These are phyloP conservation scores for Tuber umbilicatum DNA, from an alignment of 495 filamentous ascomycete species.

Conservation along the genomic window DNA sequence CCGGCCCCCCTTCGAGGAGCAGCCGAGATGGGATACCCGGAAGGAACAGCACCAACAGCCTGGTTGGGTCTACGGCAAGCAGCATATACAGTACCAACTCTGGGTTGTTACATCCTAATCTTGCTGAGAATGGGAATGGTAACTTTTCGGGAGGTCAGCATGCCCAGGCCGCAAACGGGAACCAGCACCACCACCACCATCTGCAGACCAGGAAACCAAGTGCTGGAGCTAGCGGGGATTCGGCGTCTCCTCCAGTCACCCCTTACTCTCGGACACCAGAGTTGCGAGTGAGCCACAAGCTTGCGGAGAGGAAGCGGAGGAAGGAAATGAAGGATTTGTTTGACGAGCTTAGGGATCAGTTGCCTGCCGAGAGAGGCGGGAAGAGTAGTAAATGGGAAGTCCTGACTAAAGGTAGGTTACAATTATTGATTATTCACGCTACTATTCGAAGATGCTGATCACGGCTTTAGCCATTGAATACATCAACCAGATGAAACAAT, in stretches of 20 bases:
- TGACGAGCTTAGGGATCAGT: conserved; percentile 70
- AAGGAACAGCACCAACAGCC: conserved; percentile 36
- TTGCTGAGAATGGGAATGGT: conserved; percentile 28
- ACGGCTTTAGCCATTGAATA: conserved; percentile 37
- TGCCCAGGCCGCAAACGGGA: conserved; percentile 22
- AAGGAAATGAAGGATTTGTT: conserved; percentile 99
- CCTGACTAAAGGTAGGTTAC: conserved; percentile 71
- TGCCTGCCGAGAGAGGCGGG: conserved; percentile 78
- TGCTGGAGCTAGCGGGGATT: conserved; percentile 26
- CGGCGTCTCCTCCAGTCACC: conserved; percentile 30
- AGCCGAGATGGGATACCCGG: conserved; percentile 29
- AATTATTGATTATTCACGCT: neutral
- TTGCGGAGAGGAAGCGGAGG: conserved; percentile 89
- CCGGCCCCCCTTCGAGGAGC: conserved; percentile 27
- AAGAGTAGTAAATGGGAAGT: conserved; percentile 99
- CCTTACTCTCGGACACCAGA: conserved; percentile 94
- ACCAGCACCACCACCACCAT: conserved; percentile 34
- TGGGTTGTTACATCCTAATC: conserved; percentile 24
- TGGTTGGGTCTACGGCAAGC: conserved; percentile 36
- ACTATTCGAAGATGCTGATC: conserved; percentile 23
- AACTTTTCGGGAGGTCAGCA: conserved; percentile 25
- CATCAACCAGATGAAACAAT: conserved; percentile 36
- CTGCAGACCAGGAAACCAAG: conserved; percentile 36
- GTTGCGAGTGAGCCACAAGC: conserved; percentile 88
- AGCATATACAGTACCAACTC: conserved; percentile 39